A percentile compares a stretch with the other conserved stretches of the same genome.
These are phyloP conservation scores for Verticillium nubilum DNA, from an alignment of 2,329 filamentous ascomycete genomes.

Conservation along the genomic window DNA sequence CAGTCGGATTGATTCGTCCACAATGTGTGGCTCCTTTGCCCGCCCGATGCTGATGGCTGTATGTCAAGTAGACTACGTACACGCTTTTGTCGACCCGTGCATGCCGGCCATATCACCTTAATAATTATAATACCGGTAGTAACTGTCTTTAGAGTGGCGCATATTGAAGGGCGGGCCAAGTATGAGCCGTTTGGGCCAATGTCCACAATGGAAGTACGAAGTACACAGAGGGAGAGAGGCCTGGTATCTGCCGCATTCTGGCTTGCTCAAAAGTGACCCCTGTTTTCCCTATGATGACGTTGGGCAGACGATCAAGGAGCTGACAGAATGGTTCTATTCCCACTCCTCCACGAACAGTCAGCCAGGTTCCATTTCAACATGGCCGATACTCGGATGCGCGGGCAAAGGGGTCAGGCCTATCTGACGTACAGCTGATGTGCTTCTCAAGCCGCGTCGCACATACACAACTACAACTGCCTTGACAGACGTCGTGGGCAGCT, in stretches of 20 bases:
- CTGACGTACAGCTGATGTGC: neutral
- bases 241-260: no score
- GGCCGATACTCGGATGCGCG: neutral
- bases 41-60: neutral
- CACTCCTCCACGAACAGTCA: neutral
- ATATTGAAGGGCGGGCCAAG: no score
- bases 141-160: no score
- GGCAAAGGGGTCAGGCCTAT: neutral
- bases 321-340: neutral
- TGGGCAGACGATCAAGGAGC: no score
- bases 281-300: no score
- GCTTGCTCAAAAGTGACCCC: no score
- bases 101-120: neutral
- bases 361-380: neutral
- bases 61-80: neutral
- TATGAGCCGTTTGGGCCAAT: no score
- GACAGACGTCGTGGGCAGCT: no score
- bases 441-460: neutral
- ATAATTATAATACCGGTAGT: no score
- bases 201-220: no score
- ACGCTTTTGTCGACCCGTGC: neutral
- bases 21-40: neutral
- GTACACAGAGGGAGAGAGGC: no score
- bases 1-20: neutral
- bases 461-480: neutral